phyloP scores from a whole-genome alignment of 2,329 filamentous ascomycete genomes.

The Myriosclerotinia duriaeana region DNA sequence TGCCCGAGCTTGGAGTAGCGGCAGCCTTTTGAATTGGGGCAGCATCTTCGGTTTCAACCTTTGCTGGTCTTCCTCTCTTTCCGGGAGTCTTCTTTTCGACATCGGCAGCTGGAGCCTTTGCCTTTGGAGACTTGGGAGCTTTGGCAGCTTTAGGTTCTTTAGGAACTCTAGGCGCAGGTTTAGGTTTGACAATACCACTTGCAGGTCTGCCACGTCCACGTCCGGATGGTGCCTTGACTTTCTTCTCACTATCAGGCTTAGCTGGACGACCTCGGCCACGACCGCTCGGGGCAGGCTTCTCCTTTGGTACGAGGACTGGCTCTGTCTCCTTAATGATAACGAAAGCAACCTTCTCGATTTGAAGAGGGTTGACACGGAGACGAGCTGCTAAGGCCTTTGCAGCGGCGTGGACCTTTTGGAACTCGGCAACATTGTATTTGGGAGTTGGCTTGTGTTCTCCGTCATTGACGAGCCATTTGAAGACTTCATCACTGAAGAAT shows the following conservation, averaged over 20 bases:
- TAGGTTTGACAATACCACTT: slow-evolving; percentile 19
- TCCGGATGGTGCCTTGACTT: slow-evolving; percentile 30
- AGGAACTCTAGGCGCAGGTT: slow-evolving; percentile 13
- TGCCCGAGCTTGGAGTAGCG: slow-evolving; percentile 14
- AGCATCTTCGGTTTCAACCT: not conserved
- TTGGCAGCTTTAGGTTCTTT: slow-evolving; percentile 4
- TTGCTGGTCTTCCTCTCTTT: slow-evolving; percentile 21
- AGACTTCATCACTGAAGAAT: slow-evolving; percentile 81
- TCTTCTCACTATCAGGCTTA: slow-evolving; percentile 33
- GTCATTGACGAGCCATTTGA: slow-evolving; percentile 66
- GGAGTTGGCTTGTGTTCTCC: slow-evolving; percentile 51
- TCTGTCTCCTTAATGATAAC: slow-evolving; percentile 55
- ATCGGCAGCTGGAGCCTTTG: slow-evolving; percentile 9
- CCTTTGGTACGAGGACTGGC: slow-evolving; percentile 30
- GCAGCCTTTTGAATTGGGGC: not conserved
- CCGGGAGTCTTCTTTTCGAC: slow-evolving; percentile 9
- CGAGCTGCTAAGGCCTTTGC: slow-evolving; percentile 48
- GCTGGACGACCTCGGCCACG: slow-evolving; percentile 32
- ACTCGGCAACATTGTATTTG: slow-evolving; percentile 71
- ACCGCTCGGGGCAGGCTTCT: slow-evolving; percentile 29
- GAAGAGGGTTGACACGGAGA: slow-evolving; percentile 56
- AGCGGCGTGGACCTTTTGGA: slow-evolving; percentile 52
- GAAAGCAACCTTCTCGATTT: slow-evolving; percentile 70
- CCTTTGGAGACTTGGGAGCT: not conserved
- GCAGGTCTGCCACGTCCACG: slow-evolving; percentile 31